Evolutionary conservation across 331 rosid genomes (phyloP).

Genomic region (Cydonia oblonga): DNA sequence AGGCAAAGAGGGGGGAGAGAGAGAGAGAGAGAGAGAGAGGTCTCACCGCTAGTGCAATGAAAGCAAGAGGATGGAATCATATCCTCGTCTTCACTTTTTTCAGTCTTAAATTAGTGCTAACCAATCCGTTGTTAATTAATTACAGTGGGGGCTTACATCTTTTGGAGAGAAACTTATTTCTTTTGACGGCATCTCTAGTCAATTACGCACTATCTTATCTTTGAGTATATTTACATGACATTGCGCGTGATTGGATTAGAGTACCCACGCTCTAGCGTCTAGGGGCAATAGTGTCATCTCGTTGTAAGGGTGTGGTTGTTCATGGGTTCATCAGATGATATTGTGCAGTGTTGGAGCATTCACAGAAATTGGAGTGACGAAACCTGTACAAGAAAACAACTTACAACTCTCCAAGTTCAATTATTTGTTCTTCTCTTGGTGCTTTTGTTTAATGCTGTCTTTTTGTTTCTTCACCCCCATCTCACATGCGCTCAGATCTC

Average conservation of each 20-base stretch:
- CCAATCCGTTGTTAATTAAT: not conserved
- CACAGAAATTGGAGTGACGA: not conserved
- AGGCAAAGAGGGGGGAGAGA: not conserved
- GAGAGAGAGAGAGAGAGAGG: not conserved
- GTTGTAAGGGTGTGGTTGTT: not conserved
- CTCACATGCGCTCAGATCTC: not conserved
- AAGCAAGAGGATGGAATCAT: slow-evolving; percentile 11
- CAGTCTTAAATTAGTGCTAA: not conserved
- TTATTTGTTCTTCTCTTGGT: not conserved
- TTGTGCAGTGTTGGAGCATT: not conserved
- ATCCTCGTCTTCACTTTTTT: not conserved
- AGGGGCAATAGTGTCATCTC: not conserved
- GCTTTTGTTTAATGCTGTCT: not conserved
- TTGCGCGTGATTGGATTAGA: too few species aligned
- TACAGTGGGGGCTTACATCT: not conserved
- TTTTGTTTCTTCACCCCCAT: not conserved
- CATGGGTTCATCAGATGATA: not conserved
- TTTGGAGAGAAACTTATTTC: too few species aligned
- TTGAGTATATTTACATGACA: too few species aligned
- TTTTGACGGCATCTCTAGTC: too few species aligned
- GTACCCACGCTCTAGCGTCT: fast-evolving
- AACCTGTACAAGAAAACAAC: not conserved
- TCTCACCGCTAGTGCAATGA: not conserved
- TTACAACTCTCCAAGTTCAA: not conserved
- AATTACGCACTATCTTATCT: fast-evolving